Evolutionary conservation across 169 alveolate species (phyloP).

Genomic region (Plasmodium ovale): DNA sequence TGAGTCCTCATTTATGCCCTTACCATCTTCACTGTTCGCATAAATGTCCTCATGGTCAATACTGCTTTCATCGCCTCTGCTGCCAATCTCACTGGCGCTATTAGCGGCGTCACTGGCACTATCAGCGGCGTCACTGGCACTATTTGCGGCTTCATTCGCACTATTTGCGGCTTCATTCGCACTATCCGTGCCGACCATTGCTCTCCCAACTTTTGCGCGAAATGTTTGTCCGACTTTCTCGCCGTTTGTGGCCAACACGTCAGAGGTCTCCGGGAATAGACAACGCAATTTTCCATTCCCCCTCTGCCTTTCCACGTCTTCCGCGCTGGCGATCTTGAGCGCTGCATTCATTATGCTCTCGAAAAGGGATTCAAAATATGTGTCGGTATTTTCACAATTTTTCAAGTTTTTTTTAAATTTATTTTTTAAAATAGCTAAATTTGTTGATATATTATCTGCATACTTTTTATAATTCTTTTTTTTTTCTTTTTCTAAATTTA

Average conservation of each 20-base stretch:
- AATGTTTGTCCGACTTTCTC: no score
- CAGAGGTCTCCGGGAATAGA: background rate
- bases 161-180: no score
- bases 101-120: no score
- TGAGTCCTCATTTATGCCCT: background rate
- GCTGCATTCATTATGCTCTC: background rate
- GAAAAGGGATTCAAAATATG: background rate
- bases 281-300: background rate
- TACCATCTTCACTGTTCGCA: background rate
- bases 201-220: no score
- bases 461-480: no score
- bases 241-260: no score
- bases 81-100: background rate
- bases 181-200: no score
- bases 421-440: slow-evolving; percentile 9
- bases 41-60: background rate
- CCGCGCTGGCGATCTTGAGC: background rate
- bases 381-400: background rate
- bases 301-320: background rate
- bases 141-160: no score
- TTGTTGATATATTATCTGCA: slow-evolving; percentile 18
- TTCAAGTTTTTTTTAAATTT: slow-evolving; percentile 14
- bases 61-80: background rate
- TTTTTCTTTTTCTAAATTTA: no score
- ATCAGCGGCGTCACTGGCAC: no score